Conservation (phyloP, 2,329 filamentous ascomycete species). For the Alternaria sp. region DNA sequence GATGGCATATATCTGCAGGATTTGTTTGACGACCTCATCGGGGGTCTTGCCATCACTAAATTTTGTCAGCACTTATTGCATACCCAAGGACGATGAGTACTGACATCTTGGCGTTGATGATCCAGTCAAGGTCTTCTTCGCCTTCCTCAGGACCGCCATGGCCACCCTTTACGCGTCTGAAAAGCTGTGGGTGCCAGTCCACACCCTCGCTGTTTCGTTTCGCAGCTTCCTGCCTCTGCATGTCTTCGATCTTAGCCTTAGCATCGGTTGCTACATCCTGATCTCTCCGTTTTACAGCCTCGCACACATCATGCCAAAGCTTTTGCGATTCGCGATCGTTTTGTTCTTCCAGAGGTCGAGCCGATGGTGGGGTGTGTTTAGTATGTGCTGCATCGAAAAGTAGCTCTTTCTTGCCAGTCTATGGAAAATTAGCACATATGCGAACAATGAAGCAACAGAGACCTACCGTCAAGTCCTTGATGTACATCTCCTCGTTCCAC, state of each 20-base stretch:
- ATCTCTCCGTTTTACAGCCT: conserved; percentile 83
- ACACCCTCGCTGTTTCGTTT: conserved; percentile 77
- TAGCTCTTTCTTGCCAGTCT: conserved; percentile 89
- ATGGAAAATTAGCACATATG: conserved; percentile 10
- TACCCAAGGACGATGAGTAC: conserved; percentile 32
- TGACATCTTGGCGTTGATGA: conserved; percentile 87
- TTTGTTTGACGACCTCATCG: conserved; percentile 78
- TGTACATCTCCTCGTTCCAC: conserved; percentile 95
- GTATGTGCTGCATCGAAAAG: conserved; percentile 87
- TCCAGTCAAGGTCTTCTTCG: conserved; percentile 92
- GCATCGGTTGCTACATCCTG: conserved; percentile 91
- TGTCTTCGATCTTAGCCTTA: conserved; percentile 95
- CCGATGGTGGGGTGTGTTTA: conserved; percentile 75
- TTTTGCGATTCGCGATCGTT: conserved; percentile 88
- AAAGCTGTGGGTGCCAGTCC: conserved; percentile 89
- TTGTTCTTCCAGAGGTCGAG: conserved; percentile 84
- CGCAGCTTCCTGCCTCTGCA: conserved; percentile 87
- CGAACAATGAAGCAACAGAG: not conserved
- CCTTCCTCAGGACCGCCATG: conserved; percentile 77
- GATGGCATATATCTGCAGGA: conserved; percentile 85
- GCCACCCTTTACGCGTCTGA: conserved; percentile 76
- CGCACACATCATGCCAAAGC: conserved; percentile 82
- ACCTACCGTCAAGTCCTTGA: conserved; percentile 80
- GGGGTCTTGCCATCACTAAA: conserved; percentile 67
- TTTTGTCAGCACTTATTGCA: conserved; percentile 12